phyloP scores from a whole-genome alignment of 1,284 basidiomycete genomes.

The Boletus semigastroideus region DNA sequence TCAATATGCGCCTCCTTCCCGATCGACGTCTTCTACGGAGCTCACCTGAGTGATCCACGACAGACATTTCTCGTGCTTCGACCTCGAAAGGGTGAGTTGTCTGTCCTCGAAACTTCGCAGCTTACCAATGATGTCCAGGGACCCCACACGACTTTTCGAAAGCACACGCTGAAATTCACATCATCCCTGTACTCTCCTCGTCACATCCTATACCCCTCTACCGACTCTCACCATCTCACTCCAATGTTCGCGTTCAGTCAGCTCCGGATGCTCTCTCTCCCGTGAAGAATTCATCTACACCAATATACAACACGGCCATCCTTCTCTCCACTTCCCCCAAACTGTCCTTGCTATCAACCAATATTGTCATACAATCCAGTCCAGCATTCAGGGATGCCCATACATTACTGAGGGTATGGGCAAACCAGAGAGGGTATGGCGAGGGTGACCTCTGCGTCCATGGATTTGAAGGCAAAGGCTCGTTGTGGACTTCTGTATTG shows the following conservation, averaged over 20 bases:
- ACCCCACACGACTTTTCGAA: slow-evolving; percentile 65
- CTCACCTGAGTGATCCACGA: slow-evolving; percentile 63
- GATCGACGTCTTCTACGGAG: slow-evolving; percentile 62
- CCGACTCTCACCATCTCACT: slow-evolving; percentile 75
- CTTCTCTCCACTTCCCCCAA: slow-evolving; percentile 68
- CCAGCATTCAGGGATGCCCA: slow-evolving; percentile 77
- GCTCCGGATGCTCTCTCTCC: slow-evolving; percentile 8
- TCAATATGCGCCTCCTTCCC: slow-evolving; percentile 52
- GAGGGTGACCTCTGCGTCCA: slow-evolving; percentile 56
- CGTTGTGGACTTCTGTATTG: slow-evolving; percentile 73
- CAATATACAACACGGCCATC: slow-evolving; percentile 79
- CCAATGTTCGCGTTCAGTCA: slow-evolving; percentile 58
- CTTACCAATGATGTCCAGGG: slow-evolving; percentile 38
- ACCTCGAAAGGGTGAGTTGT: slow-evolving; percentile 51
- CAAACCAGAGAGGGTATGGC: slow-evolving; percentile 81
- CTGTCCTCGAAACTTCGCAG: slow-evolving; percentile 16
- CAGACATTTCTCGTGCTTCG: slow-evolving; percentile 66
- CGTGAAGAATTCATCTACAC: slow-evolving; percentile 48
- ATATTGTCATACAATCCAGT: slow-evolving; percentile 61
- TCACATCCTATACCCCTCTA: slow-evolving; percentile 60
- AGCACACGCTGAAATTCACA: slow-evolving; percentile 66
- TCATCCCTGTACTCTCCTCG: slow-evolving; percentile 68
- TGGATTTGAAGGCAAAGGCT: slow-evolving; percentile 67
- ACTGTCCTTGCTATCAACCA: slow-evolving; percentile 66
- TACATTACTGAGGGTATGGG: slow-evolving; percentile 86